These are phyloP conservation scores for Histomonas meleagridis DNA, from an alignment of 208 protist genomes.

Conservation along the genomic window DNA sequence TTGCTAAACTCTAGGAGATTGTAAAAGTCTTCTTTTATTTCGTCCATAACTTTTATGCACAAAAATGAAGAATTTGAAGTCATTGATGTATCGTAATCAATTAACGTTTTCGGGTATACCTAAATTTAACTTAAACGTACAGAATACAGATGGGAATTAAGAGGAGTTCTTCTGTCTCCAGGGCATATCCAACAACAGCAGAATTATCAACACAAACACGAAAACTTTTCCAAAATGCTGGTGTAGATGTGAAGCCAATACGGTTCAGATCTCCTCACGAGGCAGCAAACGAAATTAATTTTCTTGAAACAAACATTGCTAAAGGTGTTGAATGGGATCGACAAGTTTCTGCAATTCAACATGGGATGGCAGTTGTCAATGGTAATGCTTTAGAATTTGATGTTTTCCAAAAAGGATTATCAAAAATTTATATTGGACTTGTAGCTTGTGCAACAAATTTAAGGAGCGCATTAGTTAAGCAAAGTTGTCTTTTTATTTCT, in stretches of 20 bases:
- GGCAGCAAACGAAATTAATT: neutral
- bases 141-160: no score
- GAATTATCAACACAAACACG: neutral
- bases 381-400: slow-evolving; percentile 13
- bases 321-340: neutral
- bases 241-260: neutral
- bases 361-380: slow-evolving; percentile 3
- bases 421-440: neutral
- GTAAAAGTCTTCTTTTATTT: no score
- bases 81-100: no score
- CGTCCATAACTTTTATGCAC: no score
- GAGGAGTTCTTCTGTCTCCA: no score
- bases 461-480: slow-evolving; percentile 15
- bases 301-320: neutral
- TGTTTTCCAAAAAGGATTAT: neutral
- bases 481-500: neutral
- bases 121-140: no score
- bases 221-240: neutral
- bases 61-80: no score
- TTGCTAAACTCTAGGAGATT: no score
- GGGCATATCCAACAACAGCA: neutral
- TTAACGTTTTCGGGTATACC: no score
- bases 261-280: neutral
- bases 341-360: neutral
- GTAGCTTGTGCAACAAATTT: neutral